Base-by-base conservation (phyloP, 208 protist species). In the Vickermania ingenoplastis region DNA sequence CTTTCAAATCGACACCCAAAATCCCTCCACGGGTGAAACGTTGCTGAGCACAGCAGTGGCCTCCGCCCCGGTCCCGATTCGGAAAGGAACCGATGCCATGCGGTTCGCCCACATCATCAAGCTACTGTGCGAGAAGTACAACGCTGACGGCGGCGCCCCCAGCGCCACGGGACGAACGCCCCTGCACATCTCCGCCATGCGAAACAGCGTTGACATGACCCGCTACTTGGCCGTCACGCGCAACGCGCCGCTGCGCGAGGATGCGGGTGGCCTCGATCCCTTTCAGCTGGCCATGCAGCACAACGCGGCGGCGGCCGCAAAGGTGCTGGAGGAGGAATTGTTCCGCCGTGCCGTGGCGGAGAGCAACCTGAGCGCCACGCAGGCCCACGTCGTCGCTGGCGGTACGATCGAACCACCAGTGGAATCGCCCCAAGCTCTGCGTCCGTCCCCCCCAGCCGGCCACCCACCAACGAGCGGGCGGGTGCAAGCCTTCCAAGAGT, bases 41-140 rank as follows among this genome's bases (percentile, higher is more conserved):
- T 45, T 45, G 36, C 36, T 45, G 36, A n/a, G 17, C 36, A 45
- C 36, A 7, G 17, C 36, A n/a, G 36, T 45, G 17, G 36, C 36
- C 11, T n/a, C 13, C 36, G 25, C 28, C 13, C 61, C 36, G 49
- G 69, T 59, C 27, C 67, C 31, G 66, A 65, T 24, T 62, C 59
- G 7, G 52, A 64, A 14, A 59, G 66, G 14, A 53, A 57, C 23
- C 58, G 71, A 21, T 14, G 50, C 45, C 61, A 63, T 36, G 3
- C 36, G 59, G 36, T 75, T 75, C 36, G 23, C 79, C 24, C 21
- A 45, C 7, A 78, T 59, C 3, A 68, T 86, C 3, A 59, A 57
- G 7, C 78, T 91, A 75, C 58, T 91, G 25, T 74, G 77, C 7
- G 65, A 71, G 23, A 81, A 91, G 66, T 91, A 86, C 58, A 57